Evolutionary conservation across 305 asterid species (phyloP).

Genomic region (Galium porrigens): DNA sequence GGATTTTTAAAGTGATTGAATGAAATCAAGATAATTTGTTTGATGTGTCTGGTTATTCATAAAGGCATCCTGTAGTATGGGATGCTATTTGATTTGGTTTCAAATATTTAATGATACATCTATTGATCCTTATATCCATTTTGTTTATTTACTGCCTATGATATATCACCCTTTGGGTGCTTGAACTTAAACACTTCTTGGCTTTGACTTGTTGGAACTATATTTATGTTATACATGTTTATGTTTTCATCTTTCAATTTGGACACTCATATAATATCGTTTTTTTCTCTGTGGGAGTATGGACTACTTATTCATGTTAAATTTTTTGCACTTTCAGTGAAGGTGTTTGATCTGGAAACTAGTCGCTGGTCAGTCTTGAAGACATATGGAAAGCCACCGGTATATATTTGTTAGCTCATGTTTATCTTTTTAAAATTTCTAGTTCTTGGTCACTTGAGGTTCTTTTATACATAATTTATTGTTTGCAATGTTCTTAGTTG

Average conservation of each 20-base stretch:
- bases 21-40: neutral
- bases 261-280: neutral
- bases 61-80: neutral
- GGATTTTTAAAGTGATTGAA: neutral
- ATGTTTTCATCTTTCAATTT: neutral
- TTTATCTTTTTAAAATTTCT: constrained; percentile 8
- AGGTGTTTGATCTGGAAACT: constrained; percentile 73
- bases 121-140: neutral
- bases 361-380: constrained; percentile 74
- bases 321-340: constrained; percentile 44
- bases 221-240: neutral
- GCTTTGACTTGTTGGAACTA: neutral
- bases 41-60: neutral
- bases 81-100: neutral
- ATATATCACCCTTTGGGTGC: neutral
- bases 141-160: neutral
- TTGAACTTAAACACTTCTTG: neutral
- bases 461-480: neutral
- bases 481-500: neutral
- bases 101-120: too few relatives aligned
- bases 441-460: neutral
- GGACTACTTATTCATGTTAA: neutral
- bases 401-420: constrained; percentile 23
- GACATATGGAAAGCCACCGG: constrained; percentile 96
- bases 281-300: neutral